phyloP scores from a whole-genome alignment of 116 monocot genomes.

The Papilionanthe hybrid region DNA sequence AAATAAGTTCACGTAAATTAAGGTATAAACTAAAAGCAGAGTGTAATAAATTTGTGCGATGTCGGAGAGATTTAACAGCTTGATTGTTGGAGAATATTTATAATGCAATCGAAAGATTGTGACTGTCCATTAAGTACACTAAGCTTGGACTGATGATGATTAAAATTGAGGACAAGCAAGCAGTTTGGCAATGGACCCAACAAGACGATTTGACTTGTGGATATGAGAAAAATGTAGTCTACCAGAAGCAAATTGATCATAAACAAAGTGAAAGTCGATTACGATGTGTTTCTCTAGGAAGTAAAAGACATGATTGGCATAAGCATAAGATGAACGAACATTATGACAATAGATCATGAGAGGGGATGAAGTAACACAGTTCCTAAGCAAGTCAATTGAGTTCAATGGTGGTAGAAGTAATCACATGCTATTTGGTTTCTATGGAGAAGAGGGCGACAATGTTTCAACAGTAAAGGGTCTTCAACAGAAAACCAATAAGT shows the following conservation, averaged over 20 bases:
- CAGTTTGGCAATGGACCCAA: slow-evolving; percentile 3
- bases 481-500: too few relatives aligned
- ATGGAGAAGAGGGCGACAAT: too few relatives aligned
- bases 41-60: too few relatives aligned
- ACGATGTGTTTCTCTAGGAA: slow-evolving; percentile 9
- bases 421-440: too few relatives aligned
- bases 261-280: slow-evolving; percentile 6
- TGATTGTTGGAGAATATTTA: background rate
- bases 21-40: too few relatives aligned
- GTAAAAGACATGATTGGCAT: slow-evolving; percentile 13
- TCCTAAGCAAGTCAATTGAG: background rate
- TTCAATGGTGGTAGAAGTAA: background rate
- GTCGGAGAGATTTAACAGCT: too few relatives aligned
- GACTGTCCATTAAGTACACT: too few relatives aligned
- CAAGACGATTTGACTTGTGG: slow-evolving; percentile 1
- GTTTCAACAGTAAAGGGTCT: too few relatives aligned
- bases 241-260: background rate
- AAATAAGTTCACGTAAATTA: too few relatives aligned
- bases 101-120: background rate
- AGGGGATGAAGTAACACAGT: background rate
- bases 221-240: background rate
- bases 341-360: slow-evolving; percentile 12
- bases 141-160: slow-evolving; percentile 8
- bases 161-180: background rate
- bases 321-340: too few relatives aligned